Percentiles rank a stretch among this genome's conserved stretches.
Conservation (phyloP, 306 rosid species). For the Geum urbanum region DNA sequence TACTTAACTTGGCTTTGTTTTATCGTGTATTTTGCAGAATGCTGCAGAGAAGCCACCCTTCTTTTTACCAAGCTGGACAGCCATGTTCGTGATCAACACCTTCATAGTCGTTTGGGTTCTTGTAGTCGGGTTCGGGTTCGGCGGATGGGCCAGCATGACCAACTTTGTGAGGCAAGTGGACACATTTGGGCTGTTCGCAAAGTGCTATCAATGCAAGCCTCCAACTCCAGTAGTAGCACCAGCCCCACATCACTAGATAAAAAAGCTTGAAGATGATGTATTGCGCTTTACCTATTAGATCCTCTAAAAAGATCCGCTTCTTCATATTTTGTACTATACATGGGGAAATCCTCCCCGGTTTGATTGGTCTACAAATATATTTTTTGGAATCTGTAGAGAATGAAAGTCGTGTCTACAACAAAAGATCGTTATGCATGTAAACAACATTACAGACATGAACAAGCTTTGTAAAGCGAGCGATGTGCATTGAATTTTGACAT, state of each 20-base stretch:
- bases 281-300: neutral
- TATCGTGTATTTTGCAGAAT: slow-evolving; percentile 40
- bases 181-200: slow-evolving; percentile 88
- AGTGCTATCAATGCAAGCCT: slow-evolving; percentile 92
- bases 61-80: slow-evolving; percentile 85
- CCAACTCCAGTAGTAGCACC: slow-evolving; percentile 28
- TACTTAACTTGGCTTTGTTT: neutral
- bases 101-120: slow-evolving; percentile 75
- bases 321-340: slow-evolving; percentile 56
- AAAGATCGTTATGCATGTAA: too few relatives aligned
- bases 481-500: too few relatives aligned
- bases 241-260: slow-evolving; percentile 34
- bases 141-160: slow-evolving; percentile 97
- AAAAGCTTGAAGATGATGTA: neutral
- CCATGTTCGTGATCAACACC: slow-evolving; percentile 61
- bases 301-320: neutral
- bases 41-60: slow-evolving; percentile 92
- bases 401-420: too few relatives aligned
- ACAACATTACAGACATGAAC: too few relatives aligned
- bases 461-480: too few relatives aligned
- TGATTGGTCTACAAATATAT: too few relatives aligned
- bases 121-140: slow-evolving; percentile 90
- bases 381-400: too few relatives aligned
- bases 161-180: slow-evolving; percentile 74
- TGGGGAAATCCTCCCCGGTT: slow-evolving; percentile 40